phyloP scores from a whole-genome alignment of 495 filamentous ascomycete genomes.

The Tuber calosporum region DNA sequence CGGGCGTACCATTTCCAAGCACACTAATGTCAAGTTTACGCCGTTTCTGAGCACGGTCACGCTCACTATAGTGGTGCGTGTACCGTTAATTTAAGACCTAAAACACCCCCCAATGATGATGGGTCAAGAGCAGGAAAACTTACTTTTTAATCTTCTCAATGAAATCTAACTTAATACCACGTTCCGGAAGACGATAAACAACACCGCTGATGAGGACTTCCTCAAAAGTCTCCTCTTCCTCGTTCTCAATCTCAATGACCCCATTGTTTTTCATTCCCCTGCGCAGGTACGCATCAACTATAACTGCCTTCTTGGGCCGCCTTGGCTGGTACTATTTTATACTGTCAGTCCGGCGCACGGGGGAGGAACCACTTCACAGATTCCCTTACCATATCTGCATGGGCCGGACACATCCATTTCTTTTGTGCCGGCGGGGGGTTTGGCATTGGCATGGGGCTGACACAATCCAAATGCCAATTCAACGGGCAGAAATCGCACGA shows the following conservation, averaged over 20 bases:
- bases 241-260: conserved; percentile 65
- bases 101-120: neutral
- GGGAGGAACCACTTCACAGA: conserved; percentile 45
- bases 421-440: conserved; percentile 59
- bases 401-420: conserved; percentile 84
- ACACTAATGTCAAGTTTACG: conserved; percentile 20
- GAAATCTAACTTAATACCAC: conserved; percentile 74
- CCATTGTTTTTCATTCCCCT: conserved; percentile 68
- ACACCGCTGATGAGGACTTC: conserved; percentile 52
- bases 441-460: conserved; percentile 69
- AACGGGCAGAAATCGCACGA: conserved; percentile 74
- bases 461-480: conserved; percentile 85
- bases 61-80: conserved; percentile 13
- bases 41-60: conserved; percentile 9
- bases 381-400: conserved; percentile 55
- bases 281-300: conserved; percentile 46
- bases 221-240: conserved; percentile 52
- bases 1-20: conserved; percentile 16
- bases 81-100: neutral
- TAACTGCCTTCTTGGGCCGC: conserved; percentile 50
- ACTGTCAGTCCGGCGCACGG: conserved; percentile 43
- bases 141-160: conserved; percentile 39
- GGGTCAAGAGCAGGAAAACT: conserved; percentile 11
- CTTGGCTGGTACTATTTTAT: conserved; percentile 45
- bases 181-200: conserved; percentile 60